Conservation (phyloP, 164 flowering plant genomes). For the Nymphaea thermarum region DNA sequence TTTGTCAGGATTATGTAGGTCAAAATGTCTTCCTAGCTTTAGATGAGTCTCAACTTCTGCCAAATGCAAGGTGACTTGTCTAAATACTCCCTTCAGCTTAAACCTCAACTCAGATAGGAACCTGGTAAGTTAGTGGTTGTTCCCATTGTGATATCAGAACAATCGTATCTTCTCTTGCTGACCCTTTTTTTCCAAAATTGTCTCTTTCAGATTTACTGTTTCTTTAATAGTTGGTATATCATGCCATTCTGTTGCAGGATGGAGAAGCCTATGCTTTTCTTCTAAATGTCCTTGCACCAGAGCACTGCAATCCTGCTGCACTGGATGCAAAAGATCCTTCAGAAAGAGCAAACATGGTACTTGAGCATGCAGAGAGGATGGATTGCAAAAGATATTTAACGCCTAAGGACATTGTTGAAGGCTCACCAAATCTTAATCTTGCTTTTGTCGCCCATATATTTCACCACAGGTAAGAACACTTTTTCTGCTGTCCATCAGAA, state of each 20-base stretch:
- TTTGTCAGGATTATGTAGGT: too few species aligned
- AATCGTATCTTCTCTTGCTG: not conserved
- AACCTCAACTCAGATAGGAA: not conserved
- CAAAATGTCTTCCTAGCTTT: too few species aligned
- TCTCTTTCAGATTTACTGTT: not conserved
- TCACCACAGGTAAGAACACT: conserved; percentile 56
- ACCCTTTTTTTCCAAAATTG: not conserved
- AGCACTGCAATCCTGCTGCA: conserved; percentile 51
- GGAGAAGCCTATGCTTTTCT: conserved; percentile 88
- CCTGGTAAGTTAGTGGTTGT: not conserved
- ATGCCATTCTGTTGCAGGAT: conserved; percentile 34
- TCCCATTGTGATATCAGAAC: not conserved
- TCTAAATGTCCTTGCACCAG: conserved; percentile 95
- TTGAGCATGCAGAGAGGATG: conserved; percentile 90
- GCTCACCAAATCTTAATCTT: conserved; percentile 81
- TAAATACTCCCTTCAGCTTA: not conserved
- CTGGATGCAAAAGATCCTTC: conserved; percentile 57
- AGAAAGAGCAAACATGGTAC: conserved; percentile 66
- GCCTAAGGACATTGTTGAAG: conserved; percentile 79
- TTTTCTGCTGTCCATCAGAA: too few species aligned
- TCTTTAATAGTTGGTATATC: not conserved
- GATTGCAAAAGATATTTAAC: conserved; percentile 69
- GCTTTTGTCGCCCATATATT: conserved; percentile 90
- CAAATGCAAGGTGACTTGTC: not conserved
- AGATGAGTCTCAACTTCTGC: too few species aligned